Percentiles rank a stretch among this genome's conserved stretches.
Conservation (phyloP, 2,329 filamentous ascomycete species). For the Plectosphaerella plurivora region DNA sequence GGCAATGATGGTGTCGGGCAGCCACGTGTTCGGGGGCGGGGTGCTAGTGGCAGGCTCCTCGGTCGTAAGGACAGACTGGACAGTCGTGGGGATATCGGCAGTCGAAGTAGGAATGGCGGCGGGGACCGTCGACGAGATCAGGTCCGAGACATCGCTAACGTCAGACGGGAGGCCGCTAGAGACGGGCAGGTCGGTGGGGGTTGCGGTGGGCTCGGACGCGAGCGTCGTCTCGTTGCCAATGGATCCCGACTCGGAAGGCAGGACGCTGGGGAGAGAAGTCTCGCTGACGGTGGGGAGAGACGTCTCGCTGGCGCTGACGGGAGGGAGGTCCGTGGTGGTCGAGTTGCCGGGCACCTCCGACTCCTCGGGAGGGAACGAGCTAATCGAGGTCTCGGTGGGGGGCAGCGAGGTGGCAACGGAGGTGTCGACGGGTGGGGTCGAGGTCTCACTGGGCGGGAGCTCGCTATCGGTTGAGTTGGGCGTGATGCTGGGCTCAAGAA, state of each 20-base stretch:
- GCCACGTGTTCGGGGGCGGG: conserved; percentile 38
- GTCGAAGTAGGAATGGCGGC: conserved; percentile 6
- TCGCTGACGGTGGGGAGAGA: conserved; percentile 2
- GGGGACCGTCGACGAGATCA: conserved; percentile 1
- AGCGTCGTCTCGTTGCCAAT: conserved; percentile 6
- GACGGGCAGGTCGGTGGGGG: not conserved
- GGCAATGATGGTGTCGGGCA: conserved; percentile 59
- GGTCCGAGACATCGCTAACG: conserved; percentile 2
- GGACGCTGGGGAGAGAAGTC: conserved; percentile 1
- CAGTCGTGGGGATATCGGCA: conserved; percentile 8
- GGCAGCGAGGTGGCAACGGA: not conserved
- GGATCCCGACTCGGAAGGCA: not conserved
- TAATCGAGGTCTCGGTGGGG: conserved; percentile 5
- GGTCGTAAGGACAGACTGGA: conserved; percentile 26
- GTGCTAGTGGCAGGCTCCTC: conserved; percentile 37
- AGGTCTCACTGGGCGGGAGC: not conserved
- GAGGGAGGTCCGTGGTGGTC: conserved; percentile 3
- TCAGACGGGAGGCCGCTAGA: not conserved
- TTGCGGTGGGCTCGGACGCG: conserved; percentile 1
- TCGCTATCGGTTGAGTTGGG: conserved; percentile 2
- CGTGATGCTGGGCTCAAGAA: conserved; percentile 5
- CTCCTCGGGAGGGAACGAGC: conserved; percentile 3
- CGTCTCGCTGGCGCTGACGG: not conserved
- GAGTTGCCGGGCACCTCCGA: conserved; percentile 4
- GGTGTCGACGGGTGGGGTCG: not conserved